Evolutionary conservation across 306 rosid genomes (phyloP).

Genomic region (Corylus avellana): DNA sequence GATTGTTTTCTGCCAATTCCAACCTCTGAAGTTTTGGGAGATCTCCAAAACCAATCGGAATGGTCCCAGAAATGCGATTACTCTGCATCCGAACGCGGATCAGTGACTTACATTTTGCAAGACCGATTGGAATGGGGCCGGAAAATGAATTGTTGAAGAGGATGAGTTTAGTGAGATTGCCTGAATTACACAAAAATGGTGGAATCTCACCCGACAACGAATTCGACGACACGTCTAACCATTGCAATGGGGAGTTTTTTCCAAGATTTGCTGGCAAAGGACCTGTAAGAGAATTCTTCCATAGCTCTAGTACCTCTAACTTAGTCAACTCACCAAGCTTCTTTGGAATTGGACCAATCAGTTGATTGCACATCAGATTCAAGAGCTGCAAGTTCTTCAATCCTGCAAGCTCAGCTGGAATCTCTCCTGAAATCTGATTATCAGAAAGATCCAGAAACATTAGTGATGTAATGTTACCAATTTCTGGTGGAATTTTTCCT

Average conservation of each 20-base stretch:
- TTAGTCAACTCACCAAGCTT: constrained; percentile 67
- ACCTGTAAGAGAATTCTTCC: constrained; percentile 74
- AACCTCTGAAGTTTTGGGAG: constrained; percentile 69
- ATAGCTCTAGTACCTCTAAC: constrained; percentile 65
- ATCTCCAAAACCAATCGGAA: constrained; percentile 74
- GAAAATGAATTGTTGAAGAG: constrained; percentile 81
- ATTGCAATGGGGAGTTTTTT: constrained; percentile 67
- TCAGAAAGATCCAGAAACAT: constrained; percentile 81
- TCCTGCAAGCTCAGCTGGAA: constrained; percentile 65
- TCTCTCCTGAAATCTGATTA: constrained; percentile 77
- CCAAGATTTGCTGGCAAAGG: constrained; percentile 73
- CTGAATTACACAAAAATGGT: constrained; percentile 63
- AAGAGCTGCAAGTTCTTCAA: constrained; percentile 69
- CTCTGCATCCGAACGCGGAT: constrained; percentile 79
- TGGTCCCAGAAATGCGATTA: constrained; percentile 70
- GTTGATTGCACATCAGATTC: constrained; percentile 76
- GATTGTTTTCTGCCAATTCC: constrained; percentile 74
- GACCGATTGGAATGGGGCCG: constrained; percentile 69
- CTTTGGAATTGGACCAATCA: constrained; percentile 66
- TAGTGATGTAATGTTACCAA: constrained; percentile 63
- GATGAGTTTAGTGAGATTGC: constrained; percentile 84
- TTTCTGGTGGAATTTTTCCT: constrained; percentile 69
- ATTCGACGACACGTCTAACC: constrained; percentile 90
- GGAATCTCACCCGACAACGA: constrained; percentile 75
- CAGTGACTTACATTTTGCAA: constrained; percentile 63